Percentiles rank a stretch among this genome's conserved stretches.
These are phyloP conservation scores for Arxiozyma slooffiae DNA, from an alignment of 1,139 yeast species.

Conservation along the genomic window DNA sequence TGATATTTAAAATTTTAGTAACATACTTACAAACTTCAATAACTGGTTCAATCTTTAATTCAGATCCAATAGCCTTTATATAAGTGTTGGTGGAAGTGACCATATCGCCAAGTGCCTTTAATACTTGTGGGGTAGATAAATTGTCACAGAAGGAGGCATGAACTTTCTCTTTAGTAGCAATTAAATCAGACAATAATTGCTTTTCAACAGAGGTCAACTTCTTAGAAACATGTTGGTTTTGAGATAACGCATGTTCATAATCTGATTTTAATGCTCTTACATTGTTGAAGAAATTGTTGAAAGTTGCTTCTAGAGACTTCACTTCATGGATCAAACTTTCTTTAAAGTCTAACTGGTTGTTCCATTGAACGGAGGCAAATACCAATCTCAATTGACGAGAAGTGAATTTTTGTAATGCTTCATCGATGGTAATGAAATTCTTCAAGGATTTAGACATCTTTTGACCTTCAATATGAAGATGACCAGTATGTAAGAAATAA, in stretches of 20 bases:
- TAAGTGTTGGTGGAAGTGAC: slow-evolving; percentile 66
- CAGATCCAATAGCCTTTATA: slow-evolving; percentile 43
- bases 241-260: slow-evolving; percentile 24
- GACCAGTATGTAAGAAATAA: slow-evolving; percentile 94
- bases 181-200: slow-evolving; percentile 43
- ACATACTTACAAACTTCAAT: slow-evolving; percentile 57
- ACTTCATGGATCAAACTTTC: slow-evolving; percentile 70
- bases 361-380: slow-evolving; percentile 89
- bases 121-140: slow-evolving; percentile 65
- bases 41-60: slow-evolving; percentile 57
- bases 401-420: slow-evolving; percentile 63
- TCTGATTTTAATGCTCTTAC: slow-evolving; percentile 68
- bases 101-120: slow-evolving; percentile 56
- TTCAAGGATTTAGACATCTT: slow-evolving; percentile 94
- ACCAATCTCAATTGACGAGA: slow-evolving; percentile 82
- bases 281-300: slow-evolving; percentile 74
- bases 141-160: slow-evolving; percentile 83
- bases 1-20: slow-evolving; percentile 53
- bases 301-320: slow-evolving; percentile 58
- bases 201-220: slow-evolving; percentile 46
- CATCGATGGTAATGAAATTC: slow-evolving; percentile 88
- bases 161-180: slow-evolving; percentile 48
- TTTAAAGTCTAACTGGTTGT: slow-evolving; percentile 83
- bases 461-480: slow-evolving; percentile 94
- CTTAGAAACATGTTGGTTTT: slow-evolving; percentile 41